Base-by-base conservation (phyloP, 805 yeast genomes). In the Candida schatavii region DNA sequence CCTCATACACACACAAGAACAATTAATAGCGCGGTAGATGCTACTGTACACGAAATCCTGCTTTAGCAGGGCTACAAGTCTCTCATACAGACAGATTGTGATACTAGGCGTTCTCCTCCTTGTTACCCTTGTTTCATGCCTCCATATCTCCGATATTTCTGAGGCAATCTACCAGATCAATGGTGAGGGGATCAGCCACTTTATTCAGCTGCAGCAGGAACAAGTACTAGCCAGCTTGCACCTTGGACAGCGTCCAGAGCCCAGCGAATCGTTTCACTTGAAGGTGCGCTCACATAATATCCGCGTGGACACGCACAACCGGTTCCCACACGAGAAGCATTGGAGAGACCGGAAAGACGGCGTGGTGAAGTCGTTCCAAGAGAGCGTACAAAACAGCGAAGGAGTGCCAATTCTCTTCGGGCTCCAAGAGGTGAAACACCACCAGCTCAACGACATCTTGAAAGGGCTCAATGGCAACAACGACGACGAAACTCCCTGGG, bases 401-500 rank as follows among this genome's bases (percentile, higher is more conserved):
- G 39, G 18, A 6, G 28, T 38, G n/a, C 43, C 41, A 3, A 37
- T 44, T 1, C n/a, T 44, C 15, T 20, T 44, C 14, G 47, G 47
- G 9, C 39, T 44, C 13, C 47, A 44, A 31, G 47, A 44, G 30
- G 27, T 44, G 3, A 41, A 40, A 20, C 37, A 41, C 14, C 45
- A 44, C 30, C 47, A 44, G 29, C 34, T 44, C 11, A 41, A 35
- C 10, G 47, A 44, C 26, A 36, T 44, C 17, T 37, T 44, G 14
- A 28, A 31, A 11, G 47, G 45, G 3, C 30, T 44, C n/a, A 38
- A 38, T 25, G 34, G 30, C 13, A 33, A 37, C 27, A 23, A 25
- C n/a, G n/a, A 7, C 21, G 27, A 39, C 1, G 49, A 48, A 1
- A 52, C 54, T 46, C 59, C 59, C 4, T 79, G 78, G 75, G 51